A percentile compares a stretch with the other conserved stretches of the same genome.
Evolutionary conservation across 345 rosid species (phyloP).

Genomic region (Salix dunnii): DNA sequence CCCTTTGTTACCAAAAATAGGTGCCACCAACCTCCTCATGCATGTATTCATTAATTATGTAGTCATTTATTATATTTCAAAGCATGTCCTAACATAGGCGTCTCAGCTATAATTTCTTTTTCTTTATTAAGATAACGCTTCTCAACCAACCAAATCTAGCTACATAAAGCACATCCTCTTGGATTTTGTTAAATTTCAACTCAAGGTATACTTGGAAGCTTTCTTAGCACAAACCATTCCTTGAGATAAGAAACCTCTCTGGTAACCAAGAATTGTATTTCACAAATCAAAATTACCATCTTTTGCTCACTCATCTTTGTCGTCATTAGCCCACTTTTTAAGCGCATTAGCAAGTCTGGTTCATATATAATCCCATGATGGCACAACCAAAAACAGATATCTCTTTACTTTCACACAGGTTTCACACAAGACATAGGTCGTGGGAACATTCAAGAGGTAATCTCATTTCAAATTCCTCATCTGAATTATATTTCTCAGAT

Average conservation of each 20-base stretch:
- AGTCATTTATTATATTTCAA: neutral
- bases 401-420: neutral
- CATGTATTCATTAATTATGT: neutral
- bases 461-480: neutral
- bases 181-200: neutral
- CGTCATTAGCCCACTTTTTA: neutral
- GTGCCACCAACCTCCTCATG: neutral
- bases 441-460: neutral
- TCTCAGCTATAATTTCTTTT: neutral
- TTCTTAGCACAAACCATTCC: neutral
- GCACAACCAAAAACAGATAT: neutral
- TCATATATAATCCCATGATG: neutral
- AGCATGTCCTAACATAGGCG: neutral
- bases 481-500: neutral
- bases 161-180: neutral
- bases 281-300: neutral
- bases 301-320: neutral
- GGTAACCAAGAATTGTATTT: neutral
- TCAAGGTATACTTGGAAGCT: neutral
- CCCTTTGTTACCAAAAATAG: neutral
- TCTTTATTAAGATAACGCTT: neutral
- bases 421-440: neutral
- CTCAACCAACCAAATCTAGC: neutral
- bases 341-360: neutral
- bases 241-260: neutral